Evolutionary conservation across 2,329 filamentous ascomycete species (phyloP).

Genomic region (Emergomyces orientalis): DNA sequence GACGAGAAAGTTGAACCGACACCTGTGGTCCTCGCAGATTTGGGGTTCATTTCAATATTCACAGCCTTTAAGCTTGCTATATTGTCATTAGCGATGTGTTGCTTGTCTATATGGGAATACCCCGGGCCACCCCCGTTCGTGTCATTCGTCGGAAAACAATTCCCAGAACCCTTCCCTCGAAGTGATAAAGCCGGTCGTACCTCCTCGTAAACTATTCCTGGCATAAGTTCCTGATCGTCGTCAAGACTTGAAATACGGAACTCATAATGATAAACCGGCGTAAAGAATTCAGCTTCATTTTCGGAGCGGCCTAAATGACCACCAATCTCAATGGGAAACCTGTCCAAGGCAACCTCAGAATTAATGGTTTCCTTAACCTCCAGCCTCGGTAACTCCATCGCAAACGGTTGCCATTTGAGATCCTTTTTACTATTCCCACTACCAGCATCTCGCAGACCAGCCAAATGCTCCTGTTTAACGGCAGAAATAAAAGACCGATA

Average conservation of each 20-base stretch:
- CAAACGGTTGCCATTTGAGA: neutral
- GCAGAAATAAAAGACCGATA: neutral
- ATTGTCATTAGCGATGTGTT: neutral
- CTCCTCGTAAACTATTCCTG: neutral
- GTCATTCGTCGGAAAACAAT: neutral
- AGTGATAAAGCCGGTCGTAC: neutral
- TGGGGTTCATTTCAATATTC: neutral
- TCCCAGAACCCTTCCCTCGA: neutral
- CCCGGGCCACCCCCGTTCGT: neutral
- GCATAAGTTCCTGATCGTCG: neutral
- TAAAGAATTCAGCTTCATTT: neutral
- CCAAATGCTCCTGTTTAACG: neutral
- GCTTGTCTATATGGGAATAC: neutral
- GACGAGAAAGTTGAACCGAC: neutral
- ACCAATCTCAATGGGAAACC: neutral
- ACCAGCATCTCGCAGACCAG: neutral
- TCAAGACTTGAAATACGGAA: neutral
- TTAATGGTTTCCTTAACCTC: neutral
- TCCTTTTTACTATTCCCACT: neutral
- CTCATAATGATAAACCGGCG: neutral
- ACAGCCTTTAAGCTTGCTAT: neutral
- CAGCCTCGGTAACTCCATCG: neutral
- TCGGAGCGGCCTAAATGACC: neutral
- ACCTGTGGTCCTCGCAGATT: neutral
- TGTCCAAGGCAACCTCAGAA: neutral